phyloP scores from a whole-genome alignment of 441 rosid species.

The Metrosideros polymorpha region DNA sequence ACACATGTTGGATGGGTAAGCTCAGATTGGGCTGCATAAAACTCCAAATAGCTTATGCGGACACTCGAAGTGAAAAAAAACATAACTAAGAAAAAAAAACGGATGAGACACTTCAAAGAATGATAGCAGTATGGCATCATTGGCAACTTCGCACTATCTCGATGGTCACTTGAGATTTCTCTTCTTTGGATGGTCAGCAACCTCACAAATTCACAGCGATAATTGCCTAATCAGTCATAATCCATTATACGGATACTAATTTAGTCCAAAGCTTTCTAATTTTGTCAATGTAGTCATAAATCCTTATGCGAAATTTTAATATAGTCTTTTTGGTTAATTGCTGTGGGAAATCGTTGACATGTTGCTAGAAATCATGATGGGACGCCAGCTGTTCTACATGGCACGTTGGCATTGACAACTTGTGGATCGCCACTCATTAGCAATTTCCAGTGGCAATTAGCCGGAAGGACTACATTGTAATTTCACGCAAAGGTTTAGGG shows the following conservation, averaged over 20 bases:
- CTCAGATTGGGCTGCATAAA: no score
- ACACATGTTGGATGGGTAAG: no score
- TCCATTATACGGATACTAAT: background rate
- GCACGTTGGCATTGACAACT: background rate
- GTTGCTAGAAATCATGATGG: no score
- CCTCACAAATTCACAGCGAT: background rate
- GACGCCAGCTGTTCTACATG: background rate
- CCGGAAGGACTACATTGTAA: no score
- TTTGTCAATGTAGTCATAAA: background rate
- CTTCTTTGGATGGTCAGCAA: background rate
- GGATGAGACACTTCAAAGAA: no score
- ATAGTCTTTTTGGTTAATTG: background rate
- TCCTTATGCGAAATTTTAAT: background rate
- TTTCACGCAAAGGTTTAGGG: no score
- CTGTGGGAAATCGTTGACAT: background rate
- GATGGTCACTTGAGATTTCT: background rate
- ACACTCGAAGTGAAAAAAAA: no score
- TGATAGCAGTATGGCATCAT: background rate
- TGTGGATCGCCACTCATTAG: background rate
- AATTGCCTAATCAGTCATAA: background rate
- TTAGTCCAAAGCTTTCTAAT: fast-evolving
- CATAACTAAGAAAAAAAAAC: no score
- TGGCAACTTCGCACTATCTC: background rate
- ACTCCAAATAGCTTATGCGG: no score
- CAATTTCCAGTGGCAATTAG: no score